Evolutionary conservation across 768 basidiomycete genomes (phyloP).

Genomic region (Asterophora parasitica): DNA sequence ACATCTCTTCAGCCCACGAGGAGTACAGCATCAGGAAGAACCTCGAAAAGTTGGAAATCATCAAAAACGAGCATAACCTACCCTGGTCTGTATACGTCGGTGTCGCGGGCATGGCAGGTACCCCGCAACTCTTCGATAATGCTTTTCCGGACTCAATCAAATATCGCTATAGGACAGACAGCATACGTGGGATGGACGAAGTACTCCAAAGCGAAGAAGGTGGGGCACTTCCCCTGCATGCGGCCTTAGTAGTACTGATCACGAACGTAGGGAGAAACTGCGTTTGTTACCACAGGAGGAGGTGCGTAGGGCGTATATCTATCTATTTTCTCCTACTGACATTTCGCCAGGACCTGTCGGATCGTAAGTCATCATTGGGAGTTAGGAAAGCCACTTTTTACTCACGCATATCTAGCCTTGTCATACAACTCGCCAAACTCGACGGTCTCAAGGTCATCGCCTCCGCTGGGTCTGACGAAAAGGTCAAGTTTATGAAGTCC

Average conservation of each 20-base stretch:
- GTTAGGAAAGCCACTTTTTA: slow-evolving; percentile 32
- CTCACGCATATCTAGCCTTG: neutral
- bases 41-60: slow-evolving; percentile 17
- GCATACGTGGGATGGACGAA: slow-evolving; percentile 38
- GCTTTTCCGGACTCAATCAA: neutral
- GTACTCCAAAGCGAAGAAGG: slow-evolving; percentile 33
- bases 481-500: slow-evolving; percentile 48
- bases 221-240: slow-evolving; percentile 7
- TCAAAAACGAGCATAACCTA: slow-evolving; percentile 39
- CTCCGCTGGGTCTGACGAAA: slow-evolving; percentile 57
- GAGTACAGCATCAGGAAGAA: slow-evolving; percentile 33
- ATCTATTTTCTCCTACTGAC: neutral
- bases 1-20: slow-evolving; percentile 28
- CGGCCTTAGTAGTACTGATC: neutral
- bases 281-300: slow-evolving; percentile 37
- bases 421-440: neutral
- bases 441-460: slow-evolving; percentile 48
- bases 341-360: slow-evolving; percentile 34
- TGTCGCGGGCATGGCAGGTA: slow-evolving; percentile 51
- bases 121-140: slow-evolving; percentile 8
- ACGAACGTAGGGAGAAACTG: slow-evolving; percentile 31
- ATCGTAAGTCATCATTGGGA: slow-evolving; percentile 19
- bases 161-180: slow-evolving; percentile 26
- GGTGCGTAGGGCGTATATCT: slow-evolving; percentile 15
- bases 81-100: slow-evolving; percentile 49